phyloP scores from a whole-genome alignment of 2,329 filamentous ascomycete genomes.

The Nemania sp. region DNA sequence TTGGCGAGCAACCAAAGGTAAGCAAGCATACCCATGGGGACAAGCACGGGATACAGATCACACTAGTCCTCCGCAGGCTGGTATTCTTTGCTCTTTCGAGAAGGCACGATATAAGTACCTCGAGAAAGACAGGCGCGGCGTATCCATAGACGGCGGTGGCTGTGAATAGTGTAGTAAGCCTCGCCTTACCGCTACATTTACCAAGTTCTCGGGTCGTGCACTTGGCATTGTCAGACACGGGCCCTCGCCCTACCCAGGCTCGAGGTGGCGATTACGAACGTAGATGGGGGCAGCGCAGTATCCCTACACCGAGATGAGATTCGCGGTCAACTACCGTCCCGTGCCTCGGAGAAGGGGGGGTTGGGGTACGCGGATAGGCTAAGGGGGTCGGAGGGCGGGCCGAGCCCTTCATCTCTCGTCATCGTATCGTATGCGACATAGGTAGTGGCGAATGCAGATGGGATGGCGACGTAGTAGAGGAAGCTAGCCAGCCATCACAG shows the following conservation, averaged over 20 bases:
- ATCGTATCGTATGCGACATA: conserved; percentile 1
- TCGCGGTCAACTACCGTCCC: conserved; percentile 4
- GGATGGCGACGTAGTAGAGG: neutral
- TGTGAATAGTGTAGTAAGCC: conserved; percentile 3
- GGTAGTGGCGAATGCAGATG: neutral
- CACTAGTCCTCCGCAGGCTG: neutral
- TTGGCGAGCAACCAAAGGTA: neutral
- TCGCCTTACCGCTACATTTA: neutral
- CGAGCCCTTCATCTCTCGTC: conserved; percentile 15
- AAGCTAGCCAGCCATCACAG: neutral
- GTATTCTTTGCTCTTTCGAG: neutral
- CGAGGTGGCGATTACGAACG: neutral
- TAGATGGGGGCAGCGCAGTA: neutral
- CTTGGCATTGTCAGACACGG: neutral
- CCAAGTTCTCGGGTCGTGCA: neutral
- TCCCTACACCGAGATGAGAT: neutral
- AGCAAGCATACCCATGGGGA: too few relatives aligned
- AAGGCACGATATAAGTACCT: neutral
- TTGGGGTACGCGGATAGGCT: neutral
- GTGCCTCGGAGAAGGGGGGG: neutral
- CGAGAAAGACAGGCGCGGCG: neutral
- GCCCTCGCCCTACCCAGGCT: neutral
- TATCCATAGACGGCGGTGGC: neutral
- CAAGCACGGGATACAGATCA: neutral
- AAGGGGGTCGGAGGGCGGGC: conserved; percentile 14